Conservation (phyloP, 371 early-diverging fungal genomes). For the Entomophthora muscae region DNA sequence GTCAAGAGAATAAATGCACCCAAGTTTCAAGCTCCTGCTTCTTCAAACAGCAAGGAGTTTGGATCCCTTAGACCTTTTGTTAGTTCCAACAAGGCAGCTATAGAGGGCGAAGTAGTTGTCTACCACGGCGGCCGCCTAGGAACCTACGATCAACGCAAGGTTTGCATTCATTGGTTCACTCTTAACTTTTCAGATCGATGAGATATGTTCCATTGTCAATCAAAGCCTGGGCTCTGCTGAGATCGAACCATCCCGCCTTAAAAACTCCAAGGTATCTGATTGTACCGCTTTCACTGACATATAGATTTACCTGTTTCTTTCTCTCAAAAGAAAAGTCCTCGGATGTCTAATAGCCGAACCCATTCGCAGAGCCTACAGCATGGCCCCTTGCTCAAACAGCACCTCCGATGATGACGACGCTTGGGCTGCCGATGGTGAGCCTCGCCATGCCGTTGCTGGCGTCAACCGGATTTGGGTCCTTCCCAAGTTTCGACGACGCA, state of each 20-base stretch:
- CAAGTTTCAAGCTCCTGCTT: not conserved
- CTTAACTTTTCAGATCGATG: not conserved
- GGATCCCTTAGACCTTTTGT: not conserved
- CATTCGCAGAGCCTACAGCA: not conserved
- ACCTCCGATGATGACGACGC: not conserved
- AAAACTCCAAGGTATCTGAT: not conserved
- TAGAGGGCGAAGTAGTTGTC: not conserved
- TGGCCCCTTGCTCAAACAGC: not conserved
- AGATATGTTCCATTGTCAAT: conserved; percentile 1
- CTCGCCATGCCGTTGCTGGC: not conserved
- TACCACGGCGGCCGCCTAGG: not conserved
- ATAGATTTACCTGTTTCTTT: not conserved
- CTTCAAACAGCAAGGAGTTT: not conserved
- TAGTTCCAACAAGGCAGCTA: not conserved
- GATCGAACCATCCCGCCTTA: not conserved
- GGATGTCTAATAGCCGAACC: conserved; percentile 1
- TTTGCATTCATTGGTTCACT: not conserved
- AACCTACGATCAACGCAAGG: not conserved
- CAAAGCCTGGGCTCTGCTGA: not conserved
- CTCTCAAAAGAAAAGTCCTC: not conserved
- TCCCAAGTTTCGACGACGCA: not conserved
- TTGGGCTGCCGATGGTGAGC: not conserved
- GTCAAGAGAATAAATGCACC: not conserved
- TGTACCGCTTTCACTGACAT: not conserved
- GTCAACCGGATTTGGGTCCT: conserved; percentile 4